Evolutionary conservation across 108 stramenopile genomes (phyloP).

Genomic region (Ochromonas danica): DNA sequence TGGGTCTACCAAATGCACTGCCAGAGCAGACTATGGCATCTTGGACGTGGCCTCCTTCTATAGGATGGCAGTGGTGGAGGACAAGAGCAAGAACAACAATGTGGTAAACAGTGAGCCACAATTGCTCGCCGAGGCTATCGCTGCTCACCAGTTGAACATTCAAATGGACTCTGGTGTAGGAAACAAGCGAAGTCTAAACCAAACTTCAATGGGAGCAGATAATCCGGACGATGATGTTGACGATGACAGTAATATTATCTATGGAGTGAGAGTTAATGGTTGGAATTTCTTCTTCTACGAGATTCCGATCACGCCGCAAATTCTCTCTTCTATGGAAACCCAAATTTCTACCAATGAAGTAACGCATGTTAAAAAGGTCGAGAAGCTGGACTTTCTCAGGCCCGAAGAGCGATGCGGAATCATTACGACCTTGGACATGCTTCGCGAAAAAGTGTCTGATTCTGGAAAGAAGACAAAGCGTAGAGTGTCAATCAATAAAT

Average conservation of each 20-base stretch:
- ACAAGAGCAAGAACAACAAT: conserved; percentile 16
- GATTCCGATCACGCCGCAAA: conserved; percentile 13
- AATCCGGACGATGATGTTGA: conserved; percentile 15
- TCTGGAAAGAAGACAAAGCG: conserved; percentile 15
- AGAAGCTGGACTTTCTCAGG: conserved; percentile 14
- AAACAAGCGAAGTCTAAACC: conserved; percentile 15
- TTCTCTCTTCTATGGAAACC: conserved; percentile 15
- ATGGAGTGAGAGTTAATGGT: conserved; percentile 15
- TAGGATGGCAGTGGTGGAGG: conserved; percentile 13
- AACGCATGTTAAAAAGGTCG: conserved; percentile 15
- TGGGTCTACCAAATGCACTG: conserved; percentile 14
- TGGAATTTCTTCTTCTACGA: conserved; percentile 16
- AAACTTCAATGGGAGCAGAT: conserved; percentile 15
- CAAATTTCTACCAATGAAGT: conserved; percentile 17
- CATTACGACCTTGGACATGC: conserved; percentile 14
- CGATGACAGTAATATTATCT: conserved; percentile 17
- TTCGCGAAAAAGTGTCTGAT: conserved; percentile 15
- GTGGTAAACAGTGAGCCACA: conserved; percentile 14
- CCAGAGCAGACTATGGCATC: conserved; percentile 13
- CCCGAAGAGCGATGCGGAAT: conserved; percentile 13
- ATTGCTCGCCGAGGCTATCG: conserved; percentile 13
- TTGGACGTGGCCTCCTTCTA: conserved; percentile 13
- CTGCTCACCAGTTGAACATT: conserved; percentile 15
- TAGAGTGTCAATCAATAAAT: conserved; percentile 17
- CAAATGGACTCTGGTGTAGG: conserved; percentile 14